phyloP scores from a whole-genome alignment of 495 filamentous ascomycete genomes.

The Aspergillus egyptiacus region DNA sequence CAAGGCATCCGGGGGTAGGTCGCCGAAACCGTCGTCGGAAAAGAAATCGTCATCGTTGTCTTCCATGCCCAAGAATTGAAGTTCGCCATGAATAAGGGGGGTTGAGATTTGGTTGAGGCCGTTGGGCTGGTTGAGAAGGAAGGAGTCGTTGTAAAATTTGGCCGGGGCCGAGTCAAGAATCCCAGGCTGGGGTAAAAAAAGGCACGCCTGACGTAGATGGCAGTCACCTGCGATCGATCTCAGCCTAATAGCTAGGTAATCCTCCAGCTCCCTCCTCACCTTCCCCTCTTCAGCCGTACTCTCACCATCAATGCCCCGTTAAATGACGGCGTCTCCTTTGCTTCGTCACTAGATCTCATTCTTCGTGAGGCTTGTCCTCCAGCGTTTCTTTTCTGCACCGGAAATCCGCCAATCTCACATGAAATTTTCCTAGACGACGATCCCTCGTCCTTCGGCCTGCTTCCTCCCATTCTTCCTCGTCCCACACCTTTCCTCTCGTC shows the following conservation, averaged over 20 bases:
- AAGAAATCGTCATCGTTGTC: slow-evolving; percentile 58
- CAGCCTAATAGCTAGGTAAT: too few relatives aligned
- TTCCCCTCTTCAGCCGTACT: slow-evolving; percentile 4
- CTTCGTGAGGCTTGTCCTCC: background rate
- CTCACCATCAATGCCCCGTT: background rate
- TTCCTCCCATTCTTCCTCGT: slow-evolving; percentile 1
- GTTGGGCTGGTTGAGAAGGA: slow-evolving; percentile 10
- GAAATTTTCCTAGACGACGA: slow-evolving; percentile 24
- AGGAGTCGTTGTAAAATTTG: slow-evolving; percentile 2
- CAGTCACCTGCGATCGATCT: background rate
- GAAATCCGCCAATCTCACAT: slow-evolving; percentile 23
- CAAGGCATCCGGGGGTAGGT: slow-evolving; percentile 46
- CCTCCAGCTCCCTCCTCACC: slow-evolving; percentile 2
- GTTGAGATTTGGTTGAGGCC: too few relatives aligned
- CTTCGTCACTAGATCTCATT: background rate
- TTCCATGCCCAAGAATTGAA: slow-evolving; percentile 46
- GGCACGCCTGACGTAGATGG: slow-evolving; percentile 19
- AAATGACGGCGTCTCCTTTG: background rate
- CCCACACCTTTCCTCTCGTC: slow-evolving; percentile 7
- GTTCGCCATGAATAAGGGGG: slow-evolving; percentile 38
- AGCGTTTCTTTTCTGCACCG: slow-evolving; percentile 12
- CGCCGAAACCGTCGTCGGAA: slow-evolving; percentile 58
- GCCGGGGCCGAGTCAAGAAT: background rate
- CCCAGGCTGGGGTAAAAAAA: background rate
- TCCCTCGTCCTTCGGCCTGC: slow-evolving; percentile 14